phyloP scores from a whole-genome alignment of 805 yeast species.

The Maudiozyma barnettii region DNA sequence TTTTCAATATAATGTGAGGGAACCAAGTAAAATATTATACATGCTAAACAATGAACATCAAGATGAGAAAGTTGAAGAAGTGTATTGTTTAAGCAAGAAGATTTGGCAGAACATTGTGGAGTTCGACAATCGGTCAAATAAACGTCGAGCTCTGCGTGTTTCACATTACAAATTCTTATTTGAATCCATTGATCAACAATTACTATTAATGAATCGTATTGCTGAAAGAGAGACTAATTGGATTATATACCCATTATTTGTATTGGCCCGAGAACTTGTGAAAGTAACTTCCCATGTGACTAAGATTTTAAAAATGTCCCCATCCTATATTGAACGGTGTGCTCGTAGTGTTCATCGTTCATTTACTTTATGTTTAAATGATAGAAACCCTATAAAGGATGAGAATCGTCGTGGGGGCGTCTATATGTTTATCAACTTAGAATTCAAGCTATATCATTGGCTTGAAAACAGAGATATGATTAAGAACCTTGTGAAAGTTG shows the following conservation, averaged over 20 bases:
- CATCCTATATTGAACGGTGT: constrained; percentile 32
- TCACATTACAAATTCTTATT: constrained; percentile 9
- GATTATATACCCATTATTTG: constrained; percentile 29
- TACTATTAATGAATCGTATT: constrained; percentile 40
- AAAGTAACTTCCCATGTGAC: neutral
- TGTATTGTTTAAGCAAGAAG: constrained; percentile 8
- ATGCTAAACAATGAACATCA: neutral
- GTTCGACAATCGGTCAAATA: neutral
- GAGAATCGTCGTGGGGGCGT: constrained; percentile 53
- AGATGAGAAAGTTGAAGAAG: constrained; percentile 6
- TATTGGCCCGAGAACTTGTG: constrained; percentile 13
- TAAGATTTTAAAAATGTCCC: neutral
- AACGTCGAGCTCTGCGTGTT: neutral
- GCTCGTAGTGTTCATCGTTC: constrained; percentile 61
- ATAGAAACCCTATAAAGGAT: constrained; percentile 46
- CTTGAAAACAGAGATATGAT: constrained; percentile 64
- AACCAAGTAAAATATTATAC: neutral
- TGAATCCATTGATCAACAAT: constrained; percentile 31
- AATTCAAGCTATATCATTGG: constrained; percentile 60
- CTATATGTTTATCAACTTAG: constrained; percentile 59
- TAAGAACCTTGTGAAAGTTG: constrained; percentile 61
- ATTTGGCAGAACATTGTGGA: neutral
- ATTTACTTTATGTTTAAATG: constrained; percentile 70
- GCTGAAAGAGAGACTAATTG: constrained; percentile 46
- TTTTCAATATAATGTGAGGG: neutral